A percentile compares a stretch with the other conserved stretches of the same genome.
Conservation (phyloP, 2,329 filamentous ascomycete species). For the Colletotrichum godetiae region DNA sequence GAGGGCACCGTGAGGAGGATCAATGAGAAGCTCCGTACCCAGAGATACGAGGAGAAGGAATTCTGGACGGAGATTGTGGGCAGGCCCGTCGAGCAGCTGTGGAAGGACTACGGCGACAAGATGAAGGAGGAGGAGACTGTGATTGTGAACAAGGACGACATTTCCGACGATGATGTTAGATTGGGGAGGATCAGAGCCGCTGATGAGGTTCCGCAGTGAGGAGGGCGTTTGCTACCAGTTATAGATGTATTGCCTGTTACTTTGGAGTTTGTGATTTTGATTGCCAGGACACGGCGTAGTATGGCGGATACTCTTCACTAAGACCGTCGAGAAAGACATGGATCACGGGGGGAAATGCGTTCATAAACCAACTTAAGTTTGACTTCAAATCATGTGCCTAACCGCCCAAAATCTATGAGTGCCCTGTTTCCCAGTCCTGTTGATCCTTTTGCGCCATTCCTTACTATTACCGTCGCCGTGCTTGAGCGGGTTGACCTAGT, state of each 20-base stretch:
- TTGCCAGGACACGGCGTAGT: neutral
- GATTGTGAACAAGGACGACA: constrained; percentile 39
- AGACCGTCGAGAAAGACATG: neutral
- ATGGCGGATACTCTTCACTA: neutral
- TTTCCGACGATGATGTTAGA: constrained; percentile 36
- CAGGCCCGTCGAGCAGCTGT: constrained; percentile 73
- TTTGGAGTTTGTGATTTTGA: neutral
- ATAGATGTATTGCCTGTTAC: neutral
- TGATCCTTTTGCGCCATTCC: constrained; percentile 26
- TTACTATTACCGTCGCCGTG: neutral
- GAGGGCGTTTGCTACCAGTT: neutral
- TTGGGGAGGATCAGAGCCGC: constrained; percentile 26
- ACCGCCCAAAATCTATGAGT: constrained; percentile 22
- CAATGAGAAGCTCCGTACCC: constrained; percentile 74
- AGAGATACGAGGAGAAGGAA: constrained; percentile 70
- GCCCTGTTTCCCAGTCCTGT: constrained; percentile 27
- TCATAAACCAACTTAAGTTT: neutral
- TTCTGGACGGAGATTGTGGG: constrained; percentile 80
- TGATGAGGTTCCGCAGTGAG: constrained; percentile 5
- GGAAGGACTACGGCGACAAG: constrained; percentile 74
- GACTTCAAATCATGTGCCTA: constrained; percentile 2
- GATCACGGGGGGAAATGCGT: neutral
- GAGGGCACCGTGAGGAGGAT: constrained; percentile 69
- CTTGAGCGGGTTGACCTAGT: neutral
- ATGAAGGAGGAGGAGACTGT: constrained; percentile 38